Conservation (phyloP, 1,139 yeast species). For the Taiozyma sp. region DNA sequence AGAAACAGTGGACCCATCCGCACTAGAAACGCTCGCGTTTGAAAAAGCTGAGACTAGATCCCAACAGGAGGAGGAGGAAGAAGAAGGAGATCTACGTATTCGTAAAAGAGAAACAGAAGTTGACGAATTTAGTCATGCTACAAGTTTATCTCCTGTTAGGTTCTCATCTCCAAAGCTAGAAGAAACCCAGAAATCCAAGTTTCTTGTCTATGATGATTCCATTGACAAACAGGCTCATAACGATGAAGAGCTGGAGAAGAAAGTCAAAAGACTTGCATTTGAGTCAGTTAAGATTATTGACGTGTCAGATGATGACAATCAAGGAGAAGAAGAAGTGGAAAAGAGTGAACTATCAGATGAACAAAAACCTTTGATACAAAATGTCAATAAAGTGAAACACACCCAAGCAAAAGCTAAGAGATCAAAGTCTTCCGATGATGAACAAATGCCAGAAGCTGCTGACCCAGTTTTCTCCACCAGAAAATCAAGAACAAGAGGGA, state of each 20-base stretch:
- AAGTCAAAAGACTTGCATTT: constrained; percentile 17
- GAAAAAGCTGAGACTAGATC: constrained; percentile 1
- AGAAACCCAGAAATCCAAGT: constrained; percentile 8
- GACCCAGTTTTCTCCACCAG: constrained; percentile 19
- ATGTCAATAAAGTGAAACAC: constrained; percentile 20
- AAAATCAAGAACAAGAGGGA: constrained; percentile 41
- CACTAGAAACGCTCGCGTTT: neutral
- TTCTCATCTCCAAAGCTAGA: constrained; percentile 14
- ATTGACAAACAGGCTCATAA: constrained; percentile 19
- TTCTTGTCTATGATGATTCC: constrained; percentile 20
- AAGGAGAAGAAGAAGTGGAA: constrained; percentile 2
- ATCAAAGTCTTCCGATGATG: constrained; percentile 29
- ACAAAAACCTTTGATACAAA: constrained; percentile 16
- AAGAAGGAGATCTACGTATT: neutral
- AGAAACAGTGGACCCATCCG: constrained; percentile 1
- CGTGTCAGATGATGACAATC: constrained; percentile 1
- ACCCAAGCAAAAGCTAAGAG: constrained; percentile 26
- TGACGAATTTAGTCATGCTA: constrained; percentile 12
- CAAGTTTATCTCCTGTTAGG: constrained; percentile 21
- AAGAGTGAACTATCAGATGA: constrained; percentile 15
- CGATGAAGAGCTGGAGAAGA: constrained; percentile 8
- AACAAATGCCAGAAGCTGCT: constrained; percentile 27
- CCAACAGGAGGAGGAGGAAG: constrained; percentile 5
- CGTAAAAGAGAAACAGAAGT: neutral
- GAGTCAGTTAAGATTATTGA: constrained; percentile 12